Percentiles rank a stretch among this genome's conserved stretches.
These are phyloP conservation scores for Priceomyces melissophilus DNA, from an alignment of 805 yeast species.

Conservation along the genomic window DNA sequence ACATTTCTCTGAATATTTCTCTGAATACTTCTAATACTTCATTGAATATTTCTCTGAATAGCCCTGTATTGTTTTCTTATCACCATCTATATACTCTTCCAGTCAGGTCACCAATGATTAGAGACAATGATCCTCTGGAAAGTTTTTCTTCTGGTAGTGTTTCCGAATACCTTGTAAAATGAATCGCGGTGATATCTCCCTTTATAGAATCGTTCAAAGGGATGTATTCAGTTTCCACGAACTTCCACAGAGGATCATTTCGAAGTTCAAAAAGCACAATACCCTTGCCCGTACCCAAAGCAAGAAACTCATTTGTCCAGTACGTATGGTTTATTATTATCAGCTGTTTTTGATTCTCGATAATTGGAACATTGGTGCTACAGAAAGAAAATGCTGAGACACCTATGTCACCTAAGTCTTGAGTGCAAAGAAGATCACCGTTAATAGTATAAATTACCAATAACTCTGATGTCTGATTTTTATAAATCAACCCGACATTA, in stretches of 20 bases:
- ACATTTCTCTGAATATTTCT: no score
- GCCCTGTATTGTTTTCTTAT: no score
- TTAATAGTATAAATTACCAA: slow-evolving; percentile 49
- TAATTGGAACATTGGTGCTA: slow-evolving; percentile 23
- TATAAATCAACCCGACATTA: slow-evolving; percentile 38
- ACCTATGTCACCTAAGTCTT: slow-evolving; percentile 11
- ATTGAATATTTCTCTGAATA: no score
- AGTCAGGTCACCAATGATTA: slow-evolving; percentile 51
- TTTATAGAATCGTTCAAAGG: slow-evolving; percentile 1
- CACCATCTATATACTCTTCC: slow-evolving; percentile 54
- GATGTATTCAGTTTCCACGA: slow-evolving; percentile 2
- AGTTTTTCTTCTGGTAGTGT: slow-evolving; percentile 34
- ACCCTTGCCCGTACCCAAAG: slow-evolving; percentile 24
- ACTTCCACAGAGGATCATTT: slow-evolving; percentile 12
- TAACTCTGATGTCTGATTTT: slow-evolving; percentile 11
- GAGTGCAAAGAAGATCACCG: slow-evolving; percentile 41
- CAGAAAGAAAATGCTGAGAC: slow-evolving; percentile 27
- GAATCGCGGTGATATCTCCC: slow-evolving; percentile 26
- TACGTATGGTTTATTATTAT: slow-evolving; percentile 25
- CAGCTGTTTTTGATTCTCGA: slow-evolving; percentile 20
- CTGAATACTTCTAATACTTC: no score
- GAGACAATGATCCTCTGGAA: slow-evolving; percentile 32
- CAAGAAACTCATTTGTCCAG: slow-evolving; percentile 37
- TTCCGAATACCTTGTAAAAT: slow-evolving; percentile 24
- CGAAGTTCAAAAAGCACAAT: slow-evolving; percentile 28